Percentiles rank a stretch among this genome's conserved stretches.
These are phyloP conservation scores for Viola odorata DNA, from an alignment of 345 rosid genomes.

Conservation along the genomic window DNA sequence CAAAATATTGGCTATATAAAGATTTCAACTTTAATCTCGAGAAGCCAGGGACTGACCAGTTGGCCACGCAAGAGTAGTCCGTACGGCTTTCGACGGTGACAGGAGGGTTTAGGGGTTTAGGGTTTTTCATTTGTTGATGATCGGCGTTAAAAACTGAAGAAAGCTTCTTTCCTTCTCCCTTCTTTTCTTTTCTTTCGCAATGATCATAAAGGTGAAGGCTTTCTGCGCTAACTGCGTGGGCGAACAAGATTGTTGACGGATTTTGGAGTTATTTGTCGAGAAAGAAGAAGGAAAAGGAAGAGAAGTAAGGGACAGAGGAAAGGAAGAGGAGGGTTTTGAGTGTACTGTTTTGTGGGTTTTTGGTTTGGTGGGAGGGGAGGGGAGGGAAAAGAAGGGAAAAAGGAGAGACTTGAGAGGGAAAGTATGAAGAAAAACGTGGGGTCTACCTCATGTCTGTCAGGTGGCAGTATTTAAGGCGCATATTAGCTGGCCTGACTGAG, in stretches of 20 bases:
- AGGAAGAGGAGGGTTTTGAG: background rate
- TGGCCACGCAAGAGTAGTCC: constrained; percentile 5
- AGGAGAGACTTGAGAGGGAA: background rate
- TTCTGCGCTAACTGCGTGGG: too few species aligned
- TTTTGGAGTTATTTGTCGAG: too few species aligned
- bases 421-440: background rate
- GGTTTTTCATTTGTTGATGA: background rate
- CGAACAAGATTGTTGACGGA: too few species aligned
- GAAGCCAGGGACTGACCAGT: constrained; percentile 10
- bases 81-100: constrained; percentile 7
- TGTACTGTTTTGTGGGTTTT: background rate
- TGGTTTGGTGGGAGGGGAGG: background rate
- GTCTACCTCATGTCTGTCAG: background rate
- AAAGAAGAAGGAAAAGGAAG: too few species aligned
- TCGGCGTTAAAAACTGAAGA: too few species aligned
- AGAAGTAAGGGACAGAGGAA: background rate
- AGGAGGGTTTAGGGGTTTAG: background rate
- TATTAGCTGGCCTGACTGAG: background rate
- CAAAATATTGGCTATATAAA: background rate
- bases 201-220: too few species aligned
- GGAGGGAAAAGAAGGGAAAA: background rate
- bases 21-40: background rate
- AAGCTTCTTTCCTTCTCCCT: too few species aligned
- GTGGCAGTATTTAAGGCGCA: background rate
- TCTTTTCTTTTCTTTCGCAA: too few species aligned